These are phyloP conservation scores for Backusella sp. DNA, from an alignment of 192 early-diverging fungal species.

Conservation along the genomic window DNA sequence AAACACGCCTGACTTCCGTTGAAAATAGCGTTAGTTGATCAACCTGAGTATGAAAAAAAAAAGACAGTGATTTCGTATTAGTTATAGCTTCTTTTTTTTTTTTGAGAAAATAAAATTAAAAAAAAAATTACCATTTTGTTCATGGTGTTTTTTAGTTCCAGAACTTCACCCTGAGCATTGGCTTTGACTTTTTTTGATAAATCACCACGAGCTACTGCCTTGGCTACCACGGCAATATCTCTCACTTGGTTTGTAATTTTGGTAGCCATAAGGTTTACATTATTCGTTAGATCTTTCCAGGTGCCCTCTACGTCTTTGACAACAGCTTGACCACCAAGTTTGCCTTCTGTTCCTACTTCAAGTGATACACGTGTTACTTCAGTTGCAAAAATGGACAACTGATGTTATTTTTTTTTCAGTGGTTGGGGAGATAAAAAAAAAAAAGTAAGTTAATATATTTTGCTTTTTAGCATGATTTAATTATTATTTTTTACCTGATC, in stretches of 20 bases:
- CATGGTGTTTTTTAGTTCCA: constrained; percentile 63
- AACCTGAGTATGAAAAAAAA: constrained; percentile 45
- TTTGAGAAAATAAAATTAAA: neutral
- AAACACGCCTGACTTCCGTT: constrained; percentile 61
- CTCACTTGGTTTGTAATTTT: constrained; percentile 58
- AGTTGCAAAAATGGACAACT: constrained; percentile 48
- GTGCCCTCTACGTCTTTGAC: constrained; percentile 54
- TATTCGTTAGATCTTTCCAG: constrained; percentile 60
- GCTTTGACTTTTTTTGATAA: constrained; percentile 52
- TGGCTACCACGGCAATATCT: constrained; percentile 58
- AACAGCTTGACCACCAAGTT: constrained; percentile 52
- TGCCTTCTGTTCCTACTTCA: constrained; percentile 61
- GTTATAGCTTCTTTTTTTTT: neutral
- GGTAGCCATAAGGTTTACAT: constrained; percentile 60
- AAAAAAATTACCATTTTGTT: constrained; percentile 47
- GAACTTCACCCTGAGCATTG: constrained; percentile 55
- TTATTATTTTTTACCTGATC: constrained; percentile 42
- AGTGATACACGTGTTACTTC: constrained; percentile 56
- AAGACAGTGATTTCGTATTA: neutral
- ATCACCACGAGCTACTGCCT: constrained; percentile 58
- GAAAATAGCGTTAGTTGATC: constrained; percentile 45
- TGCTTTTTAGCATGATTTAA: neutral
- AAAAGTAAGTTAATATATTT: neutral
- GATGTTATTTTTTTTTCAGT: neutral
- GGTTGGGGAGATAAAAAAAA: neutral